A percentile compares a stretch with the other conserved stretches of the same genome.
These are phyloP conservation scores for Xylaria arbuscula DNA, from an alignment of 2,329 filamentous ascomycete genomes.

Conservation along the genomic window DNA sequence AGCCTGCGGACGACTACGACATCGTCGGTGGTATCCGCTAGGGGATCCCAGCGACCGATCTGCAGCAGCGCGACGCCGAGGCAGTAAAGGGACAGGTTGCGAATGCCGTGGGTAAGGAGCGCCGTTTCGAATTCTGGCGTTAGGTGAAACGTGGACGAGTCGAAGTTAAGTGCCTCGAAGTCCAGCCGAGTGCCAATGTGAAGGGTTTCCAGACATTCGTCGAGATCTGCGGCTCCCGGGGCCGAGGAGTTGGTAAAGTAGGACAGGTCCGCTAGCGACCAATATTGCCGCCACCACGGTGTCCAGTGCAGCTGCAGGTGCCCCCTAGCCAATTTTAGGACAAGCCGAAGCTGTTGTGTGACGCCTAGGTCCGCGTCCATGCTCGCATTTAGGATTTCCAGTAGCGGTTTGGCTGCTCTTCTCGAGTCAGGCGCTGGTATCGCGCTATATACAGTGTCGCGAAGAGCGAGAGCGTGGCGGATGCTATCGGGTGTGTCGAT, in stretches of 20 bases:
- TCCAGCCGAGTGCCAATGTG: not conserved
- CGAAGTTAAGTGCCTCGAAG: not conserved
- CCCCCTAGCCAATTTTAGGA: not conserved
- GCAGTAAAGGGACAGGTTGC: conserved; percentile 45
- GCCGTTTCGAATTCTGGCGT: not conserved
- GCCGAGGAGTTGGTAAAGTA: not conserved
- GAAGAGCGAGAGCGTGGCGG: not conserved
- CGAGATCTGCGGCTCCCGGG: not conserved
- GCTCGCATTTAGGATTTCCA: not conserved
- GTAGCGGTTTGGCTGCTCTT: not conserved
- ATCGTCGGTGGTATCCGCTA: conserved; percentile 39
- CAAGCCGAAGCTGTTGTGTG: conserved; percentile 5
- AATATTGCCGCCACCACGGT: conserved; percentile 6
- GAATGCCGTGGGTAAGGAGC: conserved; percentile 30
- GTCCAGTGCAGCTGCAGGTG: conserved; percentile 4
- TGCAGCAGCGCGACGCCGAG: conserved; percentile 47
- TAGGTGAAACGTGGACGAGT: not conserved
- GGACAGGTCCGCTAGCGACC: conserved; percentile 2
- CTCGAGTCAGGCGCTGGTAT: not conserved
- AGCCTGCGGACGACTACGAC: conserved; percentile 42
- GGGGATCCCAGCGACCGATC: conserved; percentile 42
- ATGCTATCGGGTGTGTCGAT: conserved; percentile 2
- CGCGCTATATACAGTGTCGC: not conserved
- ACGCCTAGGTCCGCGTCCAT: conserved; percentile 5
- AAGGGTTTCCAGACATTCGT: not conserved